Base-by-base conservation (phyloP, 345 rosid species). In the Cardamine chenopodiifolia region DNA sequence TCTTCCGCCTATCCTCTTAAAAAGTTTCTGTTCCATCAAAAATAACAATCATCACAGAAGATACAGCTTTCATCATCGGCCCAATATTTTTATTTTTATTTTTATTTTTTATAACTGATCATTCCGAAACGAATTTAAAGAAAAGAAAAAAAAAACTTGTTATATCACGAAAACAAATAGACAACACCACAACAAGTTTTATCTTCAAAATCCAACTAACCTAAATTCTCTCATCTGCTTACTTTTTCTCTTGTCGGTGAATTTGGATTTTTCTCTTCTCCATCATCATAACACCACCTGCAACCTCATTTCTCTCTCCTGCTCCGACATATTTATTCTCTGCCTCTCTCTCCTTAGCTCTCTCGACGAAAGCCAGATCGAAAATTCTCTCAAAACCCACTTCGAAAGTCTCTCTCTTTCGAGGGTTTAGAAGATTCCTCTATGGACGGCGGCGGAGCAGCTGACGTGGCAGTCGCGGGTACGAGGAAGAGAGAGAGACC, bases 241-340 rank as follows among this genome's bases (percentile, higher is more conserved):
- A 10, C 14, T 25, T 35, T 39, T 26, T 48, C 76, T 80, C 72
- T 80, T 89, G 98, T 90, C 98, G 98, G 98, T 90, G 96, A 86
- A 73, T 79, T 85, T 85, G 87, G 82, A 85, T 79, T 86, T 70
- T 74, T 58, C 79, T 50, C 22, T 66, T 42, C 17, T 34, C 75
- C 62, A 34, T 40, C 74, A 73, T 31, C 71, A 74, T 69, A 59
- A 74, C 0, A 44, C 44, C 71, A 74, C 86, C 84, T 85, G 90
- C 76, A 66, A 70, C 74, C 71, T 62, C 20, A 14, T 42, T 52
- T 48, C 54, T 62, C 15, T 54, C 44, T 78, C 40, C 70, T 79
- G 29, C 78, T 80, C 83, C 78, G 64, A 72, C 78, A 49, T 70
- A 69, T 66, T 48, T 62, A 78, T 71, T 78, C 73, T 65, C 71